These are phyloP conservation scores for Nicotiana tomentosiformis DNA, from an alignment of 257 asterid species.

Conservation along the genomic window DNA sequence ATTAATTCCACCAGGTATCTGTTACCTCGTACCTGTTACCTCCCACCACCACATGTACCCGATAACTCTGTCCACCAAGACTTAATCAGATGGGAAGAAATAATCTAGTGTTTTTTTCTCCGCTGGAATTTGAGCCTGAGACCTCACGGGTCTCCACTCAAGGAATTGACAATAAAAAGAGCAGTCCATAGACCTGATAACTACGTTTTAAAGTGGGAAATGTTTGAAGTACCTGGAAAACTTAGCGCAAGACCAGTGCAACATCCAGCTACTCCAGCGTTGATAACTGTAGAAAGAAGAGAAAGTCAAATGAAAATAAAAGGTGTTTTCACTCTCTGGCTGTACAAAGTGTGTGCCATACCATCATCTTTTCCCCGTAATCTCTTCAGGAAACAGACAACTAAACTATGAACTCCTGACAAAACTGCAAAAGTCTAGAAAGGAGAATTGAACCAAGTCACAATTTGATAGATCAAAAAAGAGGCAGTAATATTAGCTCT, in stretches of 20 bases:
- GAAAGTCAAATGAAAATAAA: conserved; percentile 2
- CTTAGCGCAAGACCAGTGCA: conserved; percentile 96
- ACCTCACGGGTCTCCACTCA: no score
- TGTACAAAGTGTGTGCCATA: conserved; percentile 20
- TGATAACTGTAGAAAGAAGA: conserved; percentile 46
- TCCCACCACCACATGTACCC: no score
- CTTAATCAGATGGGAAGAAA: no score
- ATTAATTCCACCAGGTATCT: no score
- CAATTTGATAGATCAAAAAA: neutral
- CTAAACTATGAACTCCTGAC: conserved; percentile 87
- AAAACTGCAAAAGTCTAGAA: conserved; percentile 77
- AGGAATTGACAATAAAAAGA: neutral
- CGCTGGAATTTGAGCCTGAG: no score
- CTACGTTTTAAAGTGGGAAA: neutral
- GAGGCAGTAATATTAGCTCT: neutral
- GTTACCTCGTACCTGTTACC: no score
- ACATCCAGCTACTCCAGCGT: conserved; percentile 97
- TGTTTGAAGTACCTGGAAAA: conserved; percentile 56
- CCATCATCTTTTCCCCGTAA: conserved; percentile 92
- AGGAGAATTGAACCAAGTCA: neutral
- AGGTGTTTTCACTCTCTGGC: neutral
- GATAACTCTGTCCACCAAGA: no score
- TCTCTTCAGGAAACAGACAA: conserved; percentile 76
- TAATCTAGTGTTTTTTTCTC: no score
- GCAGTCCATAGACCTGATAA: neutral